phyloP scores from a whole-genome alignment of 257 asterid species.

The Cynanchum wilfordii region DNA sequence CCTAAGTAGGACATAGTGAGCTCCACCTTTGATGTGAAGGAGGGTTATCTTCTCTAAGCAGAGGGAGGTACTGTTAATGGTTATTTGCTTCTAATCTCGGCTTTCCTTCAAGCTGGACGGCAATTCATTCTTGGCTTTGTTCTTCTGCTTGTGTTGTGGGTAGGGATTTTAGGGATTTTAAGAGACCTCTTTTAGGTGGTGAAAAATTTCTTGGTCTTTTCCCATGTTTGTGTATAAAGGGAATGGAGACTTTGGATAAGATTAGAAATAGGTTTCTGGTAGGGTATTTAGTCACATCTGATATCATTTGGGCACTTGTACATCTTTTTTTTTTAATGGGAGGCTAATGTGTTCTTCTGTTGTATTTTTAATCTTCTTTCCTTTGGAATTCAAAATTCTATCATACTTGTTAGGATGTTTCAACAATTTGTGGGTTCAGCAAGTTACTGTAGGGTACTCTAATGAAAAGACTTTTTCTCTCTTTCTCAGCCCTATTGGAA shows the following conservation, averaged over 20 bases:
- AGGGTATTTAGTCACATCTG: slow-evolving; percentile 10
- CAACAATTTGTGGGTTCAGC: not conserved
- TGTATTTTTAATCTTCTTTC: not conserved
- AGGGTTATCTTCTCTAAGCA: not conserved
- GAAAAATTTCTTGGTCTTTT: not conserved
- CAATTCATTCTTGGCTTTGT: slow-evolving; percentile 94
- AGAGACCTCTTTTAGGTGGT: not conserved
- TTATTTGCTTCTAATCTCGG: slow-evolving; percentile 27
- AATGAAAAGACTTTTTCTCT: not conserved
- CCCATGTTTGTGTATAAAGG: slow-evolving; percentile 19
- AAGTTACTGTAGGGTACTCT: not conserved
- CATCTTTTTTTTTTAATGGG: not conserved
- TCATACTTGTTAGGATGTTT: not conserved
- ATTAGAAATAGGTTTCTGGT: not conserved
- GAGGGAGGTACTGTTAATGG: not conserved
- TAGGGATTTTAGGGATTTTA: not conserved
- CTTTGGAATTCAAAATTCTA: not conserved
- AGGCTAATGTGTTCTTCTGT: slow-evolving; percentile 4
- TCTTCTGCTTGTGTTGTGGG: slow-evolving; percentile 12
- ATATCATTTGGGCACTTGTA: slow-evolving; percentile 12
- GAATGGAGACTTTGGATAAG: slow-evolving; percentile 5
- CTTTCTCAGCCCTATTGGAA: not conserved
- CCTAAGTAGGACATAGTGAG: slow-evolving; percentile 18
- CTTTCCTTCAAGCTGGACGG: slow-evolving; percentile 45
- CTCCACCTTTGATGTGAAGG: not conserved